Conservation (phyloP, 2,329 filamentous ascomycete species). For the Colletotrichum nymphaeae region DNA sequence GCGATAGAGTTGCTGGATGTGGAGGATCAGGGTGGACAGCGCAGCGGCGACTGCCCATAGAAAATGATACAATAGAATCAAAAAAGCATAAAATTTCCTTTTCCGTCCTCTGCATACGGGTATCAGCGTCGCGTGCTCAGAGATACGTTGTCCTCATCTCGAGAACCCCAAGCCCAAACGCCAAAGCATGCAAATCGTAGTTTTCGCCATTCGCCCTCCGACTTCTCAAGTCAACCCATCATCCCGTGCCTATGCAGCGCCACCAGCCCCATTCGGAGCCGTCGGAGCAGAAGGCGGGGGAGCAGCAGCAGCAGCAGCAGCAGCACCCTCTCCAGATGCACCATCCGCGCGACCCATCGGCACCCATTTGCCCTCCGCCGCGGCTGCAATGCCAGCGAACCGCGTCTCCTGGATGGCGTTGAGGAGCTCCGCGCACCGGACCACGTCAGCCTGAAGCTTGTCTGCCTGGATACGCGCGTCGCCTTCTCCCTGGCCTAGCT, state of each 20-base stretch:
- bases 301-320: neutral
- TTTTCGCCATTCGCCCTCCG: no score
- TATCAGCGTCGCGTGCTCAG: constrained; percentile 5
- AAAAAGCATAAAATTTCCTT: constrained; percentile 15
- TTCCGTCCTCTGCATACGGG: constrained; percentile 15
- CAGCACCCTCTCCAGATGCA: neutral
- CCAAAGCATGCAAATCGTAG: constrained; percentile 8
- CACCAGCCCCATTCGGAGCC: neutral
- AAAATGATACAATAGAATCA: neutral
- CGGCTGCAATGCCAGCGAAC: constrained; percentile 48
- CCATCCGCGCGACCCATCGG: constrained; percentile 36
- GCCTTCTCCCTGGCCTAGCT: constrained; percentile 52
- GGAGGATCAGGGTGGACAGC: neutral
- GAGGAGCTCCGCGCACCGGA: constrained; percentile 47
- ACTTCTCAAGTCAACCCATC: no score
- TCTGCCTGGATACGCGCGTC: constrained; percentile 49
- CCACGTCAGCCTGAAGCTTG: constrained; percentile 49
- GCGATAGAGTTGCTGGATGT: neutral
- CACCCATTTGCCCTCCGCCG: constrained; percentile 51
- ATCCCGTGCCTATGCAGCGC: neutral
- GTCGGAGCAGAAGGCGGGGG: neutral
- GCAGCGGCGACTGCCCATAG: neutral
- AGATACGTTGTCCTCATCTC: neutral
- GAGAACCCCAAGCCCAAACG: constrained; percentile 8
- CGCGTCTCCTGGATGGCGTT: constrained; percentile 47